Evolutionary conservation across 1,284 basidiomycete genomes (phyloP).

Genomic region (Laetiporus sulphureus): DNA sequence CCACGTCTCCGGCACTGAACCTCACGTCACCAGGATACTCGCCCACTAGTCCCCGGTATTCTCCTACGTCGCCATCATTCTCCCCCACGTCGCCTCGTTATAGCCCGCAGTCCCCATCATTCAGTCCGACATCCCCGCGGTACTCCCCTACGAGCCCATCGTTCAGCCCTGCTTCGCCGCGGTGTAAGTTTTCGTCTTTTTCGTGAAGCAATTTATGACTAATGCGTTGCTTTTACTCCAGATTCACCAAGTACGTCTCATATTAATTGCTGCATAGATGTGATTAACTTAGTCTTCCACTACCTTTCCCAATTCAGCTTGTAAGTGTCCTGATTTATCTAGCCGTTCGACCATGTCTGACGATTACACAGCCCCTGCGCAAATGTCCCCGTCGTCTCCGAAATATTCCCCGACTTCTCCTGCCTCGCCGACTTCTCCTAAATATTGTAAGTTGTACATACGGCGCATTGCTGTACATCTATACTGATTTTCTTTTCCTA

Average conservation of each 20-base stretch:
- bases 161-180: conserved; percentile 81
- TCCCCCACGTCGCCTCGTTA: conserved; percentile 82
- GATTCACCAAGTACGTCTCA: conserved; percentile 71
- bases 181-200: conserved; percentile 47
- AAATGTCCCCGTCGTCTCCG: conserved; percentile 80
- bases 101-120: conserved; percentile 78
- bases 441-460: conserved; percentile 62
- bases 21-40: conserved; percentile 82
- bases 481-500: conserved; percentile 22
- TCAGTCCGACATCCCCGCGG: conserved; percentile 79
- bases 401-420: conserved; percentile 84
- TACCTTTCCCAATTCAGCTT: conserved; percentile 36
- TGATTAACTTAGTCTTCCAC: conserved; percentile 9
- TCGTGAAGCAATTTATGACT: conserved; percentile 22
- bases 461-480: not conserved
- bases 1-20: conserved; percentile 75
- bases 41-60: conserved; percentile 83
- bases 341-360: conserved; percentile 7
- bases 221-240: conserved; percentile 26
- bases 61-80: conserved; percentile 81
- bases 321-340: conserved; percentile 31
- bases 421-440: conserved; percentile 79
- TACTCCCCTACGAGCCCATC: conserved; percentile 84
- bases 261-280: conserved; percentile 9
- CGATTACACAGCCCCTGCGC: conserved; percentile 47